Conservation (phyloP, 441 rosid genomes). For the Gossypium lobatum region DNA sequence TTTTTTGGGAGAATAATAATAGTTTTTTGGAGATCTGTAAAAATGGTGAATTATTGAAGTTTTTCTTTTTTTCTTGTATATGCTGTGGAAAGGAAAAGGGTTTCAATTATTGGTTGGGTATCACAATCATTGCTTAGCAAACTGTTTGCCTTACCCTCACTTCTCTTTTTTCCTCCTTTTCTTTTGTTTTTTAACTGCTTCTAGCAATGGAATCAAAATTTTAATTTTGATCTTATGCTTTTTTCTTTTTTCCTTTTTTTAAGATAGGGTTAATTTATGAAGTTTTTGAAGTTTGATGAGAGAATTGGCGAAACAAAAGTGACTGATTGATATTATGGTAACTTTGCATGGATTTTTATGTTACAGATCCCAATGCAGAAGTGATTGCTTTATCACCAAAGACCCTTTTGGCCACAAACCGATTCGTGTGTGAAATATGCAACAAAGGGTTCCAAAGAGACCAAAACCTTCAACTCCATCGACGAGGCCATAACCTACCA, state of each 20-base stretch:
- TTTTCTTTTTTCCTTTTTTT: too few species aligned
- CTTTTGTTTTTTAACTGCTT: constrained; percentile 23
- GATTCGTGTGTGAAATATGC: constrained; percentile 14
- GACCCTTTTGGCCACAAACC: constrained; percentile 12
- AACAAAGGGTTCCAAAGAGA: constrained; percentile 36
- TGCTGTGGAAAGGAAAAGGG: constrained; percentile 20
- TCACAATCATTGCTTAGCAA: constrained; percentile 44
- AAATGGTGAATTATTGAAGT: constrained; percentile 31
- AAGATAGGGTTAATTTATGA: too few species aligned
- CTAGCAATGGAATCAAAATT: constrained; percentile 7
- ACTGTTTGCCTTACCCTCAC: constrained; percentile 19
- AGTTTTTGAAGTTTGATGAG: too few species aligned
- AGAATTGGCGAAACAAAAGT: too few species aligned
- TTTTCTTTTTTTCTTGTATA: neutral
- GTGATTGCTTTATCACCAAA: constrained; percentile 9
- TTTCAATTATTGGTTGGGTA: constrained; percentile 43
- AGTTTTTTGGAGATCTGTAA: neutral
- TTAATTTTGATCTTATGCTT: too few species aligned
- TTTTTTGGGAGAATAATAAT: neutral
- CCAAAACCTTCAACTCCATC: constrained; percentile 27
- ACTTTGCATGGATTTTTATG: neutral
- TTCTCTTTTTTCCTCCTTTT: neutral
- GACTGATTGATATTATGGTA: too few species aligned
- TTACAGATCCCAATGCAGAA: constrained; percentile 9
- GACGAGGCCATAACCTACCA: constrained; percentile 54